Evolutionary conservation across 345 rosid species (phyloP), one percentile per base, ranked within the genome.

Genomic region (Mangifera indica): DNA sequence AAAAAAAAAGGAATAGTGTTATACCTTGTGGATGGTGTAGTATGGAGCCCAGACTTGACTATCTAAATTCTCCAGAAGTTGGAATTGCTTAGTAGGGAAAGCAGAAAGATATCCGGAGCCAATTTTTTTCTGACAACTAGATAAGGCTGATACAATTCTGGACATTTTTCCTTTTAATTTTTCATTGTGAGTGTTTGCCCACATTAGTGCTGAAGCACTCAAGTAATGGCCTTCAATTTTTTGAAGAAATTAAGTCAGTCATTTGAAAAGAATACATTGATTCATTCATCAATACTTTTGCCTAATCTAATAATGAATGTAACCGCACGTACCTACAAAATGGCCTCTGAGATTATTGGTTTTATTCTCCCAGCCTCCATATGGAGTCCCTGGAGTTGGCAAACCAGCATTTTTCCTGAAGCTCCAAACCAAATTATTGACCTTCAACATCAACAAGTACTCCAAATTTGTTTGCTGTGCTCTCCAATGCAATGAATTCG

Each of bases 31-130:
- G 46, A 87, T 87, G 9, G 87, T 85, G 72, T 87, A 87, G 45
- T 85, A 87, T n/a, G 89, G 87, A 75, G 89, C 91, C 89, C 89
- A 87, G 15, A 85, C 85, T 42, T 37, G 0, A 37, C 42, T 80
- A 82, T 66, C 59, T 56, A 85, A 63, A 66, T 82, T 81, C 67
- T 87, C 87, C n/a, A 87, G 75, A 21, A 85, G 85, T 62, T 83
- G 82, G 63, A 85, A 87, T 5, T 51, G 71, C 70, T 77, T 77
- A 3, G 77, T 64, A 6, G 87, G 89, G 69, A 87, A 85, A 62
- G 89, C 87, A 40, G 89, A 83, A 37, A 85, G 91, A 75, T 87
- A 87, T 24, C 91, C 87, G 0, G 81, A 71, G 9, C 86, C 88
- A 3, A 85, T 73, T 74, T 84, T 72, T 58, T 81, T 65, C 76